phyloP scores from a whole-genome alignment of 2,329 filamentous ascomycete genomes.

The Pseudocercospora pini-densiflorae region DNA sequence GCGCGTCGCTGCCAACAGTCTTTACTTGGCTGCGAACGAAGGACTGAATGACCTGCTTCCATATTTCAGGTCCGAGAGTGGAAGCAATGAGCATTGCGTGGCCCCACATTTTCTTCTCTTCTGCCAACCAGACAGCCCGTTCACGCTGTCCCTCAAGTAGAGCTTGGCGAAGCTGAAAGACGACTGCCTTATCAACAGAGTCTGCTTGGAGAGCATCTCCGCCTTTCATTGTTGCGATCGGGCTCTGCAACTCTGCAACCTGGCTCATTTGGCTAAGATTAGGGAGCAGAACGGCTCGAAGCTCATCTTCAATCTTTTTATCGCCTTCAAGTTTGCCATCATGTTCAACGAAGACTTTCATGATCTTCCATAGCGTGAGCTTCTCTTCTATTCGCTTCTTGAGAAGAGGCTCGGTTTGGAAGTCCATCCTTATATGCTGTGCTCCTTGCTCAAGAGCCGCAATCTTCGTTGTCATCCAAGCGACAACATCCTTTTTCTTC shows the following conservation, averaged over 20 bases:
- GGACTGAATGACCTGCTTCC: slow-evolving; percentile 92
- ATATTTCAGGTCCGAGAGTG: slow-evolving; percentile 73
- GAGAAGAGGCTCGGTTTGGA: slow-evolving; percentile 59
- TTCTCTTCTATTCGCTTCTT: slow-evolving; percentile 79
- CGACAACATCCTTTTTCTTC: slow-evolving; percentile 91
- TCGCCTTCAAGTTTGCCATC: slow-evolving; percentile 82
- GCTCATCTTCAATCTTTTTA: slow-evolving; percentile 70
- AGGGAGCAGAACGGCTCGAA: slow-evolving; percentile 75
- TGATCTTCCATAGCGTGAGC: slow-evolving; percentile 82
- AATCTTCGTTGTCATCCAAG: slow-evolving; percentile 81
- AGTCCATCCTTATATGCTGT: slow-evolving; percentile 53
- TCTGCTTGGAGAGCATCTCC: slow-evolving; percentile 56
- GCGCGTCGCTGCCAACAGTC: slow-evolving; percentile 75
- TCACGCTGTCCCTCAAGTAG: slow-evolving; percentile 83
- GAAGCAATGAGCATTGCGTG: slow-evolving; percentile 92
- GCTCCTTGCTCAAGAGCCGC: slow-evolving; percentile 67
- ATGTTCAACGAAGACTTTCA: slow-evolving; percentile 80
- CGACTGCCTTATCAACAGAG: slow-evolving; percentile 67
- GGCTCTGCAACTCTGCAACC: slow-evolving; percentile 43
- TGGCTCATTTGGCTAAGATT: slow-evolving; percentile 45
- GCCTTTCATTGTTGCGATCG: slow-evolving; percentile 25
- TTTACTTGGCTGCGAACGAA: slow-evolving; percentile 96
- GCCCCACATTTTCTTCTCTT: slow-evolving; percentile 92
- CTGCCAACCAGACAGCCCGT: slow-evolving; percentile 90
- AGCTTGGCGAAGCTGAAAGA: slow-evolving; percentile 73